These are phyloP conservation scores for Colletotrichum plurivorum DNA, from an alignment of 2,329 filamentous ascomycete species.

Conservation along the genomic window DNA sequence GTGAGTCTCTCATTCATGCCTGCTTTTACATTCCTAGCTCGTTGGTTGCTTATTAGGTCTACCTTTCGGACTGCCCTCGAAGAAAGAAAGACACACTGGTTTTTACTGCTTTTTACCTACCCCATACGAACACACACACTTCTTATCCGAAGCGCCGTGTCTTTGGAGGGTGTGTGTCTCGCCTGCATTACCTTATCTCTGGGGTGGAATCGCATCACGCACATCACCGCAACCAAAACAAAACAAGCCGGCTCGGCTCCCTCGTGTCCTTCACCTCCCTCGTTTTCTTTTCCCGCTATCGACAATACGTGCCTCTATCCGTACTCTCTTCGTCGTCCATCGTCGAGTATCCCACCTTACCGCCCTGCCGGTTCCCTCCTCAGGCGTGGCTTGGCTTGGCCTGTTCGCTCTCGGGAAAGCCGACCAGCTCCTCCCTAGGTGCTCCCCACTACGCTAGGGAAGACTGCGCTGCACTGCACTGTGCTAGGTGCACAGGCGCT, in stretches of 20 bases:
- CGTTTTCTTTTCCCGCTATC: background rate
- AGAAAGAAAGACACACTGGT: background rate
- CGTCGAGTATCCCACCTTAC: background rate
- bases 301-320: background rate
- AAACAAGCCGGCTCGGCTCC: background rate
- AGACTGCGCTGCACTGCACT: too few relatives aligned
- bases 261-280: background rate
- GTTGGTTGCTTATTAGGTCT: background rate
- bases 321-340: background rate
- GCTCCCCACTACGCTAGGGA: background rate
- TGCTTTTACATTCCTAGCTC: too few relatives aligned
- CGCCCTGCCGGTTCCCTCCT: constrained; percentile 10
- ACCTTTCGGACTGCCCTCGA: background rate
- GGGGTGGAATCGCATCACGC: constrained; percentile 2
- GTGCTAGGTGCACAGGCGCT: too few relatives aligned
- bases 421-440: constrained; percentile 18
- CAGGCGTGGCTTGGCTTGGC: constrained; percentile 16
- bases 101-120: too few relatives aligned
- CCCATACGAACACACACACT: background rate
- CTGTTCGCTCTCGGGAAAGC: constrained; percentile 28
- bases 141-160: background rate
- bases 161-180: background rate
- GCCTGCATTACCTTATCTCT: constrained; percentile 23
- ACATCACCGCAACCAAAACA: constrained; percentile 1
- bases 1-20: too few relatives aligned